A percentile compares a stretch with the other conserved stretches of the same genome.
These are phyloP conservation scores for Metarhizium sp. DNA, from an alignment of 2,329 filamentous ascomycete genomes.

Conservation along the genomic window DNA sequence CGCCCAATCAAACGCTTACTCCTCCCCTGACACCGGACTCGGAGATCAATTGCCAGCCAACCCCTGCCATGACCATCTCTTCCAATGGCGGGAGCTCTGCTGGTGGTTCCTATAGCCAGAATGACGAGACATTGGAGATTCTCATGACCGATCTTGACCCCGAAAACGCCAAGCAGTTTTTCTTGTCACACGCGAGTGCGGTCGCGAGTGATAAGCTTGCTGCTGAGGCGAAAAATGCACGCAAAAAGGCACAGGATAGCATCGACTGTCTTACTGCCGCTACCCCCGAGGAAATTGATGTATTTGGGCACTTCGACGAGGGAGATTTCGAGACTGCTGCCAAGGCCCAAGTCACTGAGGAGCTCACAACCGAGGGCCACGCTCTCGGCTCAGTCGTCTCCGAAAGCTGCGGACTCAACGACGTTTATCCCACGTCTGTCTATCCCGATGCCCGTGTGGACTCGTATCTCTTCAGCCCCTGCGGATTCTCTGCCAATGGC, in stretches of 20 bases:
- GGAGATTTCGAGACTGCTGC: constrained; percentile 45
- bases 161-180: constrained; percentile 62
- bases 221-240: constrained; percentile 55
- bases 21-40: constrained; percentile 70
- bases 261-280: constrained; percentile 46
- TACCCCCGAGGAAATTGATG: constrained; percentile 57
- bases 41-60: constrained; percentile 27
- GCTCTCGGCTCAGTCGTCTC: constrained; percentile 87
- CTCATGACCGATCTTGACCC: constrained; percentile 64
- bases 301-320: constrained; percentile 62
- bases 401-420: constrained; percentile 77
- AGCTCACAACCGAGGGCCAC: constrained; percentile 86
- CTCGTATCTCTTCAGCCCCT: constrained; percentile 92
- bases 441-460: constrained; percentile 93
- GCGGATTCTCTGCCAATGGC: constrained; percentile 94
- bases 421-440: constrained; percentile 75
- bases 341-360: constrained; percentile 49
- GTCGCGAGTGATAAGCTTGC: constrained; percentile 76
- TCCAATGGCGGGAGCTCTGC: constrained; percentile 34
- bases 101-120: constrained; percentile 32
- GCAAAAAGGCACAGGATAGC: constrained; percentile 48
- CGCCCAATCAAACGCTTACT: constrained; percentile 69
- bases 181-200: constrained; percentile 67
- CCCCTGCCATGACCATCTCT: constrained; percentile 39
- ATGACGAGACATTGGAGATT: constrained; percentile 70